Evolutionary conservation across 257 asterid species (phyloP), one percentile per base, ranked within the genome.

Genomic region (Perilla frutescens): DNA sequence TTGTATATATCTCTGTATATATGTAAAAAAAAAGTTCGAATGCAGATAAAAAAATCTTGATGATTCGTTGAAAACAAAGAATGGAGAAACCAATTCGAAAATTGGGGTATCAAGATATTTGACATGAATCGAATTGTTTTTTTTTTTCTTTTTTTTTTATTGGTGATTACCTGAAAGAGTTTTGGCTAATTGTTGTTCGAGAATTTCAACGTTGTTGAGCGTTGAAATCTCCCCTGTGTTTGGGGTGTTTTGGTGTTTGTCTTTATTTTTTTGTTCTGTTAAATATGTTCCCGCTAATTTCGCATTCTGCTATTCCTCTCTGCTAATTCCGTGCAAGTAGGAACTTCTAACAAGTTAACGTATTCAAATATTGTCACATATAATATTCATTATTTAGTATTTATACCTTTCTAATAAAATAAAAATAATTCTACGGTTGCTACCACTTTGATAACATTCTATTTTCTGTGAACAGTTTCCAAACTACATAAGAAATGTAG

Each of bases 211-310:
- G 50, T 55, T 53, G 67, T 56, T 56, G 80, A 66, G 84, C 80
- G 80, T 77, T 83, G 82, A 81, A 80, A 80, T 68, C 73, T 83
- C 81, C 56, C 77, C 66, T 66, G 69, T 58, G 82, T 84, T 76
- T 13, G 90, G 77, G 12, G 1, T 49, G 26, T 71, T 60, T 1
- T 32, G 6, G 4, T 66, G 7, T 40, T 3, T 40, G 62, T 55
- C 48, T 39, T 15, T 39, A 44, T 62, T 57, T 53, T 58, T 12
- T 34, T 34, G 32, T 65, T 12, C 50, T 50, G 49, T 62, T 68
- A 56, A 41, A 48, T 71, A 37, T 29, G 7, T 72, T 84, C 62
- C 84, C 90, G 66, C 44, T 13, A 78, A 56, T 72, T 81, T 81
- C 84, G 84, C 62, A 0, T 9, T 41, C 66, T 56, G 36, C 62